Evolutionary conservation across 1,139 yeast species (phyloP), one percentile per base, ranked within the genome.

Genomic region (Geotrichum australiense): DNA sequence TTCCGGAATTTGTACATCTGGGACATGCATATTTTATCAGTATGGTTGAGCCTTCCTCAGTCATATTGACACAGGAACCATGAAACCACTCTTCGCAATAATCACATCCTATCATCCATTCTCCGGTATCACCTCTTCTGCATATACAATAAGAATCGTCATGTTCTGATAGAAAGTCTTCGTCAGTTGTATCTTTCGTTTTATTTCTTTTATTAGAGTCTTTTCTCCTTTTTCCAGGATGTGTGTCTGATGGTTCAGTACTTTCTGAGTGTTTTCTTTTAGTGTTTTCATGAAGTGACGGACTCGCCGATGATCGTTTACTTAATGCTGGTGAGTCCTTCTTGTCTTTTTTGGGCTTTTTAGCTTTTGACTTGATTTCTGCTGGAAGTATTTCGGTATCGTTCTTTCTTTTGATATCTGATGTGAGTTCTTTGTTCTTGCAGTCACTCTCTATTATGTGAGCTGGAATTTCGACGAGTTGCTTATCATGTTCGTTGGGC

Each of bases 21-120:
- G 83, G 82, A 56, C 97, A 89, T 54, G 68, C 81, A 56, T 74
- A 89, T 46, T 73, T 73, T 37, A 74, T 71, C 6, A 87, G 78
- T 42, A 87, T 65, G 35, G 70, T 68, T 42, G 76, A 72, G 54
- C 73, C 74, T 32, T 66, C 62, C n/a, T 61, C 63, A 38, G 77
- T 68, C 36, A 87, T 58, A 47, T 71, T 71, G 70, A 87, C 75
- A 56, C 96, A 89, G 37, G 66, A 68, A 59, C 89, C 85, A 62
- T 89, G 96, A 57, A 73, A 89, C 97, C 97, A 89, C 50, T 85
- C 95, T 56, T 87, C 96, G 62, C 97, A 89, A 5, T 86, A 89
- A 59, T 87, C 96, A 58, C 97, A 89, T 0, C 84, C 87, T 18
- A 89, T 82, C 96, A 86, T 86, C 59, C 83, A 83, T 33, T 52